These are phyloP conservation scores for Leccinum fibrillosum DNA, from an alignment of 768 basidiomycete species.

Conservation along the genomic window DNA sequence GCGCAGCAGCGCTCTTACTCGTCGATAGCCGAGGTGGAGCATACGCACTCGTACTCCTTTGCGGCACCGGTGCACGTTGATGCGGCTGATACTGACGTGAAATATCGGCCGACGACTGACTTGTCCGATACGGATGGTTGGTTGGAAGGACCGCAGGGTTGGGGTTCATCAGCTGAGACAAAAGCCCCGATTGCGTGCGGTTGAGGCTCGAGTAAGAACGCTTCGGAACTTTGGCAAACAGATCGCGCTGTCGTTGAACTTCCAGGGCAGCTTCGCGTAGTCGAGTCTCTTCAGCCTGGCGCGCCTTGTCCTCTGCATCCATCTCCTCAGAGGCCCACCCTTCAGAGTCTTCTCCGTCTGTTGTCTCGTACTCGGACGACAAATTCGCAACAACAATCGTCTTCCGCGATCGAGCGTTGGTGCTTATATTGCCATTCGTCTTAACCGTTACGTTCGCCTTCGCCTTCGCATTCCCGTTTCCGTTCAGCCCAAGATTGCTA, in stretches of 20 bases:
- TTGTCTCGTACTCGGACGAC: slow-evolving; percentile 48
- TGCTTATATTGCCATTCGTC: slow-evolving; percentile 9
- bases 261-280: slow-evolving; percentile 58
- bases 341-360: slow-evolving; percentile 53
- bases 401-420: slow-evolving; percentile 32
- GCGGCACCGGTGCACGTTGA: slow-evolving; percentile 22
- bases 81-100: slow-evolving; percentile 22
- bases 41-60: slow-evolving; percentile 28
- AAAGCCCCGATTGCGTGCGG: slow-evolving; percentile 52
- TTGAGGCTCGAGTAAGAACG: slow-evolving; percentile 60
- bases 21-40: slow-evolving; percentile 38
- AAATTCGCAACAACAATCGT: slow-evolving; percentile 47
- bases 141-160: slow-evolving; percentile 57
- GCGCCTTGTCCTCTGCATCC: slow-evolving; percentile 34
- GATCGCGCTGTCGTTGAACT: slow-evolving; percentile 60
- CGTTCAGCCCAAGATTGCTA: slow-evolving; percentile 11
- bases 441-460: slow-evolving; percentile 5
- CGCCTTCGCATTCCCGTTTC: slow-evolving; percentile 13
- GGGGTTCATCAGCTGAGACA: slow-evolving; percentile 72
- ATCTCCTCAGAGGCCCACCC: slow-evolving; percentile 64
- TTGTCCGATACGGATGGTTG: slow-evolving; percentile 56
- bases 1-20: slow-evolving; percentile 57
- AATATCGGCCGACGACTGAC: slow-evolving; percentile 49
- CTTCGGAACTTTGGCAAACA: slow-evolving; percentile 68
- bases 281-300: slow-evolving; percentile 30